Evolutionary conservation across 1,284 basidiomycete genomes (phyloP).

Genomic region (Tilletiaria anomala): DNA sequence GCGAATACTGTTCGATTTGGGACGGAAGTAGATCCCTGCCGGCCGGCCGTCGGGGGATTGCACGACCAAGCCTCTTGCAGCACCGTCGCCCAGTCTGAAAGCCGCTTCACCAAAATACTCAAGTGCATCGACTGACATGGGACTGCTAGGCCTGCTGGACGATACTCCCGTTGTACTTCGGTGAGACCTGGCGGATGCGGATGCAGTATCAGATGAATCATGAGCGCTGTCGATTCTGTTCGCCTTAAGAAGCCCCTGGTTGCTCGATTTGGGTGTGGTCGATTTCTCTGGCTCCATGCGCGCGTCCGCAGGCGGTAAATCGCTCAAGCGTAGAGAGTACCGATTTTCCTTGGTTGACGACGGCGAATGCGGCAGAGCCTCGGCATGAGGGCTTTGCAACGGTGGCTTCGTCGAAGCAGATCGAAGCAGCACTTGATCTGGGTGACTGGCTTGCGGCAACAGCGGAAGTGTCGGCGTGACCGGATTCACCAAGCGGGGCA

Average conservation of each 20-base stretch:
- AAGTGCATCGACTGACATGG: slow-evolving; percentile 48
- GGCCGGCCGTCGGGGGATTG: slow-evolving; percentile 84
- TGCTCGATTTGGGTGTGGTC: not conserved
- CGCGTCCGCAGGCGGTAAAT: too few relatives aligned
- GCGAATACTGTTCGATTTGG: too few relatives aligned
- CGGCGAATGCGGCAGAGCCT: too few relatives aligned
- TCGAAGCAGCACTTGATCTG: too few relatives aligned
- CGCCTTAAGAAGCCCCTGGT: not conserved
- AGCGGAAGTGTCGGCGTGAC: not conserved
- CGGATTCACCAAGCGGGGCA: not conserved
- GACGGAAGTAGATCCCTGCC: slow-evolving; percentile 89
- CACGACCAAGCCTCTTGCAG: slow-evolving; percentile 77
- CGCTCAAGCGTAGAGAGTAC: too few relatives aligned
- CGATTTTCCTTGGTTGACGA: too few relatives aligned
- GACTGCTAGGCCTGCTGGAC: slow-evolving; percentile 9
- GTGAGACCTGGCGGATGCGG: not conserved
- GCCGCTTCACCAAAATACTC: slow-evolving; percentile 75
- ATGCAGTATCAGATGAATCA: not conserved
- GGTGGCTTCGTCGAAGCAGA: too few relatives aligned
- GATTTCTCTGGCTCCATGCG: not conserved
- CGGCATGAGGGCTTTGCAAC: too few relatives aligned
- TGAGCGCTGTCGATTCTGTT: not conserved
- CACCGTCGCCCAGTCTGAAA: slow-evolving; percentile 54
- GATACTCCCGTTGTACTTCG: too few relatives aligned
- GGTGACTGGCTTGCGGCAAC: not conserved